Evolutionary conservation across 306 rosid species (phyloP).

Genomic region (Cucumis sativus): Cucumber_9930_V3 NC_026657.2:777501-778000

Average conservation of each 20-base stretch:
- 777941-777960: not conserved
- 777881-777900: conserved; percentile 90
- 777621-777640: not conserved
- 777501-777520: conserved; percentile 94
- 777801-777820: not conserved
- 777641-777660: not conserved
- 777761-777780: not conserved
- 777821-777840: not conserved
- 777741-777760: not conserved
- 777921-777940: conserved; percentile 37
- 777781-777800: not conserved
- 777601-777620: not conserved
- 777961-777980: not conserved
- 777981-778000: not conserved
- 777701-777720: not conserved
- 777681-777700: not conserved
- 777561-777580: not conserved
- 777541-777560: conserved; percentile 64
- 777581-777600: not conserved
- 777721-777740: not conserved
- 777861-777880: conserved; percentile 76
- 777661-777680: not conserved
- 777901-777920: conserved; percentile 90
- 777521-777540: conserved; percentile 70
- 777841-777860: conserved; percentile 75